A percentile compares a stretch with the other conserved stretches of the same genome.
Conservation (phyloP, 768 basidiomycete species). For the Pleurotus sapidus region DNA sequence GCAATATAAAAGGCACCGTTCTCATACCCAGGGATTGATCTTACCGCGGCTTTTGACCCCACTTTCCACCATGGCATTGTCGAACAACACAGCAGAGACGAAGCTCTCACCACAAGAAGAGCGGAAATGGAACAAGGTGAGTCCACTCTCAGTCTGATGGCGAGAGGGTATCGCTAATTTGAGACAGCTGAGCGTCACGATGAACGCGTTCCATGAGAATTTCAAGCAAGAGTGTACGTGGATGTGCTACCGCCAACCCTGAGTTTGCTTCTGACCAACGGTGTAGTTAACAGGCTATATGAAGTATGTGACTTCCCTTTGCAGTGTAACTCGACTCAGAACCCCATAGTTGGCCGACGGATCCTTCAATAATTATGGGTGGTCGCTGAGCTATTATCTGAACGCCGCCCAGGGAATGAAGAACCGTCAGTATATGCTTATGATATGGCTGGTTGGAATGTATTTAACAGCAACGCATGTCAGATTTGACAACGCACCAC, state of each 20-base stretch:
- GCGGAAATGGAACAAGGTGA: conserved; percentile 17
- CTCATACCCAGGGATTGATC: no score
- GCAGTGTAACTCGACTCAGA: not conserved
- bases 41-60: not conserved
- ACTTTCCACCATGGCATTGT: not conserved
- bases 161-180: no score
- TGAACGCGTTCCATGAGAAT: conserved; percentile 34
- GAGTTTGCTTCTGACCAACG: not conserved
- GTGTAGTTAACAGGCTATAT: conserved; percentile 41
- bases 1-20: no score
- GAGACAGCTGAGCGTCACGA: conserved; percentile 25
- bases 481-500: conserved; percentile 56
- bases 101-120: conserved; percentile 12
- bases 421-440: conserved; percentile 28
- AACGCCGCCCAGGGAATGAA: conserved; percentile 33
- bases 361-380: conserved; percentile 41
- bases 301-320: conserved; percentile 24
- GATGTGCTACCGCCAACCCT: not conserved
- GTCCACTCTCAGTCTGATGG: not conserved
- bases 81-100: conserved; percentile 1
- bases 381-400: conserved; percentile 41
- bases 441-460: not conserved
- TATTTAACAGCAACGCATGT: not conserved
- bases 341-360: conserved; percentile 46
- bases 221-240: conserved; percentile 50